Evolutionary conservation across 2,329 filamentous ascomycete genomes (phyloP).

Genomic region (Alternaria dauci): DNA sequence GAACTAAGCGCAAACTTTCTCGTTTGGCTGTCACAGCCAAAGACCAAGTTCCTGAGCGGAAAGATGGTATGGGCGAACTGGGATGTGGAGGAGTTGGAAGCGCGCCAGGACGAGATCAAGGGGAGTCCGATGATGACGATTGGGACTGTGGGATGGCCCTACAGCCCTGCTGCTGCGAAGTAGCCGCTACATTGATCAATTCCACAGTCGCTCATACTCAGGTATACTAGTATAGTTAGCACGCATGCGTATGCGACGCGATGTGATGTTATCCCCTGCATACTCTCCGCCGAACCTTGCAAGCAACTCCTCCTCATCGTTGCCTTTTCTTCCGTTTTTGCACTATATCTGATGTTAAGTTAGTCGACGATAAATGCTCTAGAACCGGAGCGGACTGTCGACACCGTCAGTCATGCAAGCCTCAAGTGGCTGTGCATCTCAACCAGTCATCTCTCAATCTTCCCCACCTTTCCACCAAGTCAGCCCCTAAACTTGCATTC

Average conservation of each 20-base stretch:
- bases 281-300: not conserved
- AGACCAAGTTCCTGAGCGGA: slow-evolving; percentile 29
- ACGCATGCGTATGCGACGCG: not conserved
- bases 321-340: not conserved
- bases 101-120: slow-evolving; percentile 35
- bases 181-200: not conserved
- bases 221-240: not conserved
- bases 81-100: slow-evolving; percentile 44
- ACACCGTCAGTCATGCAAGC: not conserved
- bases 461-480: not conserved
- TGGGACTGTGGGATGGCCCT: not conserved
- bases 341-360: not conserved
- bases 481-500: not conserved
- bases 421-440: not conserved
- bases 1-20: slow-evolving; percentile 17
- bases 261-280: not conserved
- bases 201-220: not conserved
- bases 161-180: not conserved
- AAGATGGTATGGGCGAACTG: slow-evolving; percentile 37
- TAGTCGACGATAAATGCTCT: not conserved
- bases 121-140: not conserved
- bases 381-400: not conserved
- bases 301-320: not conserved
- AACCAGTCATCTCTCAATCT: not conserved
- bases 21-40: slow-evolving; percentile 42